These are phyloP conservation scores for Penicillium riverlandense DNA, from an alignment of 495 filamentous ascomycete species.

Conservation along the genomic window DNA sequence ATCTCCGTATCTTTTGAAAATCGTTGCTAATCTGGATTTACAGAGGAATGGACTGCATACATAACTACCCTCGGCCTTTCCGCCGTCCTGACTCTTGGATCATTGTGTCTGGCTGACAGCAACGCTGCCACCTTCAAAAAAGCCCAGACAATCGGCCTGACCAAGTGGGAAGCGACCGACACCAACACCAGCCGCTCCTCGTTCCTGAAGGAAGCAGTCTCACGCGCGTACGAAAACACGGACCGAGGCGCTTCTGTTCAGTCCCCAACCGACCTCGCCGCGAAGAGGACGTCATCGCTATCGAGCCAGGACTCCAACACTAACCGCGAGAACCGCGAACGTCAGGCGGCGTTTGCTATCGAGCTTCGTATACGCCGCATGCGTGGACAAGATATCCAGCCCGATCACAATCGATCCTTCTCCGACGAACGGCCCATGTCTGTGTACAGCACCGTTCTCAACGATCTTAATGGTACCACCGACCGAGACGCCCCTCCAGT, in stretches of 20 bases:
- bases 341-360: constrained; percentile 30
- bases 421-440: constrained; percentile 41
- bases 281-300: not conserved
- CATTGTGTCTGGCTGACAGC: constrained; percentile 34
- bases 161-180: constrained; percentile 46
- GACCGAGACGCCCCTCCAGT: constrained; percentile 1
- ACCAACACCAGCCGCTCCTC: constrained; percentile 41
- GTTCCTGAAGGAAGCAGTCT: constrained; percentile 58
- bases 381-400: not conserved
- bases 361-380: constrained; percentile 31
- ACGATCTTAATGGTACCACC: constrained; percentile 17
- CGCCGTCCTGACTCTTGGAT: constrained; percentile 48
- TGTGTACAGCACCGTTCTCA: constrained; percentile 32
- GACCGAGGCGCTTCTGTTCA: constrained; percentile 15
- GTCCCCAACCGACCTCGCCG: constrained; percentile 4
- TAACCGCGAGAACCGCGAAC: constrained; percentile 18
- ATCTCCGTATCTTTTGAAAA: not conserved
- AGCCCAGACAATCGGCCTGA: constrained; percentile 48
- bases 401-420: constrained; percentile 13
- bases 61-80: constrained; percentile 54
- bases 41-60: constrained; percentile 59
- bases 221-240: constrained; percentile 49
- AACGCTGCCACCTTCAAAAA: constrained; percentile 40
- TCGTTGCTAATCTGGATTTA: constrained; percentile 19
- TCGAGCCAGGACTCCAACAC: too few species aligned